Evolutionary conservation across 306 rosid genomes (phyloP).

Genomic region (Quercus agrifolia): DNA sequence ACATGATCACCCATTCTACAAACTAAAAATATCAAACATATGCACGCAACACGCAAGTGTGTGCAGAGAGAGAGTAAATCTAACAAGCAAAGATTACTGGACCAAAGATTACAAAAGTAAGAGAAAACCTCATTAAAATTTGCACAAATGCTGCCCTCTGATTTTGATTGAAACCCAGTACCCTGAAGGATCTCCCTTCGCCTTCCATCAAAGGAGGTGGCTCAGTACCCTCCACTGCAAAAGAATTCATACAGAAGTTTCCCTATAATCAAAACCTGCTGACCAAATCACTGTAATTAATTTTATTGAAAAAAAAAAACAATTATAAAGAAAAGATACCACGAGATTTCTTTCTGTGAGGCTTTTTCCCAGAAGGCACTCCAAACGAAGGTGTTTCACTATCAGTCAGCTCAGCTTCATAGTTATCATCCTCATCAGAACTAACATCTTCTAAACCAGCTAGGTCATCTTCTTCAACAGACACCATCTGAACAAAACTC

Average conservation of each 20-base stretch:
- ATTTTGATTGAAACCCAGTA: conserved; percentile 92
- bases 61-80: background rate
- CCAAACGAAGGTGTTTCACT: conserved; percentile 79
- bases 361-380: conserved; percentile 49
- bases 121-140: conserved; percentile 79
- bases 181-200: conserved; percentile 92
- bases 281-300: conserved; percentile 6
- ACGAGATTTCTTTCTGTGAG: conserved; percentile 67
- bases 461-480: conserved; percentile 98
- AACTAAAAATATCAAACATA: background rate
- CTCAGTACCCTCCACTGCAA: conserved; percentile 75
- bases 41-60: no score
- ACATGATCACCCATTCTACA: background rate
- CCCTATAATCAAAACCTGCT: conserved; percentile 6
- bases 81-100: background rate
- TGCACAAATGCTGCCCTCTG: conserved; percentile 97
- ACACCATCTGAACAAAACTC: conserved; percentile 63
- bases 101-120: conserved; percentile 8
- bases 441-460: conserved; percentile 98
- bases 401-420: conserved; percentile 87
- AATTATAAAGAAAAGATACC: conserved; percentile 37
- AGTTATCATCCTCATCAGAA: conserved; percentile 97
- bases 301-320: conserved; percentile 17
- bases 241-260: conserved; percentile 16
- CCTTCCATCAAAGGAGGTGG: conserved; percentile 98